A percentile compares a stretch with the other conserved stretches of the same genome.
Evolutionary conservation across 306 rosid species (phyloP).

Genomic region (Vicia sativa): DNA sequence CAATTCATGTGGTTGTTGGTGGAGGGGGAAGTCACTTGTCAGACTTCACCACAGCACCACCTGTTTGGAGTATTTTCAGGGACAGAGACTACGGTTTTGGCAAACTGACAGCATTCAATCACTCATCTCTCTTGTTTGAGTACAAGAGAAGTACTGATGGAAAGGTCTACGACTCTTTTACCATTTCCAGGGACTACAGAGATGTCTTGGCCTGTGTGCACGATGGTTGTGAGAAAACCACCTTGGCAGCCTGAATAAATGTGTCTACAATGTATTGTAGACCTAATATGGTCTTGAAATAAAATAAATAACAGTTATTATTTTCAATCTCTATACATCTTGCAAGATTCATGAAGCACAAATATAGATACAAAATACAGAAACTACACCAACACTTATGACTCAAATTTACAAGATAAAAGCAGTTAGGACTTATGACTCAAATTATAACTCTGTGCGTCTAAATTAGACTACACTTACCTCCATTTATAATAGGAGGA

Average conservation of each 20-base stretch:
- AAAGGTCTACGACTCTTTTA: slow-evolving; percentile 61
- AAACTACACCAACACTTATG: neutral
- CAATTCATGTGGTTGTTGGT: slow-evolving; percentile 78
- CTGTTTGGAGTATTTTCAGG: slow-evolving; percentile 70
- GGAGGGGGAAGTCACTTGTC: slow-evolving; percentile 75
- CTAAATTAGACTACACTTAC: too few relatives aligned
- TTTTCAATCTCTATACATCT: neutral
- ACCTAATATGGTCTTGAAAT: neutral
- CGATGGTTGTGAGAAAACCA: slow-evolving; percentile 68
- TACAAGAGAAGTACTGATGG: slow-evolving; percentile 84
- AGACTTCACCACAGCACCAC: slow-evolving; percentile 42
- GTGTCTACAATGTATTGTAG: neutral
- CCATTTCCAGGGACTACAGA: slow-evolving; percentile 68
- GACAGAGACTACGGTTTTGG: slow-evolving; percentile 69
- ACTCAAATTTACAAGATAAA: too few relatives aligned
- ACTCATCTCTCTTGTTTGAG: slow-evolving; percentile 60
- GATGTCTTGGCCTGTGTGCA: slow-evolving; percentile 85
- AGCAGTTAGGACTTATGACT: too few relatives aligned
- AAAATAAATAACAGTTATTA: neutral
- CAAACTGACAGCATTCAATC: slow-evolving; percentile 76
- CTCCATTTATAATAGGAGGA: too few relatives aligned
- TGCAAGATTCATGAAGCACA: slow-evolving; percentile 3
- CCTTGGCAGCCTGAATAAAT: slow-evolving; percentile 53
- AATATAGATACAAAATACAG: neutral
- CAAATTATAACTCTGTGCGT: too few relatives aligned